Base-by-base conservation (phyloP, 331 rosid species). In the Dryas integrifolia region DNA sequence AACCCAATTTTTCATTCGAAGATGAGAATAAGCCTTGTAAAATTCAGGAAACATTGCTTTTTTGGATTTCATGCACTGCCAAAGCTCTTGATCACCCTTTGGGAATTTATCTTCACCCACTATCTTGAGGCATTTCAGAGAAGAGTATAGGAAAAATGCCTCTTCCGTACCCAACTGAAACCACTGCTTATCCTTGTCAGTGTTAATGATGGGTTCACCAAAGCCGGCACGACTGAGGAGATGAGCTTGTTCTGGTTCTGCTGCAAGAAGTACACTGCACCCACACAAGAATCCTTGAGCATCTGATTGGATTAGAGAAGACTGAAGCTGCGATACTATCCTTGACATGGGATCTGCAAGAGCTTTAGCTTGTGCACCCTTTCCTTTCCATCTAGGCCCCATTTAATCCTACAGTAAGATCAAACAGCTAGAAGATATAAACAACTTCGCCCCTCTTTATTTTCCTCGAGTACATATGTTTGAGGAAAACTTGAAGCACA, bases 361-460 rank as follows among this genome's bases (percentile, higher is more conserved):
- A 5, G 96, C 91, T 77, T 77, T 88, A 9, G 89, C 91, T 72
- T 88, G 89, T 58, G 88, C 83, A 40, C 82, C 88, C 47, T 88
- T 88, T 73, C 91, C 97, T 80, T 94, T 94, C 98, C 98, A 89
- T 78, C 96, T 86, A 9, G 92, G 90, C 39, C 84, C 87, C 92
- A 91, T 86, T 57, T 24, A 43, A 43, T 69, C 72, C 74, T 47
- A 16, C 48, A 72, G 69, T 6, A 69, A 18, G 67, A 45, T 64
- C 75, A 69, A 71, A 67, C 12, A 18, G 40, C 21, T 11, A 41
- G 4, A 26, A 8, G 8, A 51, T 9, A 58, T 15, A 10, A 30
- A 50, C 12, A 50, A 14, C 55, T 18, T 18, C 21, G 21, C n/a
- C 18, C 3, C 16, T 4, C 14, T 14, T 50, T 50, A n/a, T 5